Evolutionary conservation across 1,284 basidiomycete genomes (phyloP), one percentile per base, ranked within the genome.

Genomic region (Ustilago tritici): DNA sequence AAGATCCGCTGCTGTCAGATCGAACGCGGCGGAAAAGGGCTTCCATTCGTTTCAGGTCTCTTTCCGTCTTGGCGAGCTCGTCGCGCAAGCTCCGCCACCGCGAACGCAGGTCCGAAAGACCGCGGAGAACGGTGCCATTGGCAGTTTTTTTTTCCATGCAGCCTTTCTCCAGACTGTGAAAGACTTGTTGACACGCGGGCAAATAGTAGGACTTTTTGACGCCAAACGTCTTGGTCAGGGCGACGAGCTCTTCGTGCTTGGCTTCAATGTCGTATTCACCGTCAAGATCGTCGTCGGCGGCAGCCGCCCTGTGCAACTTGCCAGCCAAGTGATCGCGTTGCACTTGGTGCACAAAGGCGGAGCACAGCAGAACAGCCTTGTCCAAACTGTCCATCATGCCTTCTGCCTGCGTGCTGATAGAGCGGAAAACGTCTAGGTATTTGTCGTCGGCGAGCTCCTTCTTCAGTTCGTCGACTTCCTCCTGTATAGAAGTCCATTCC

Each of bases 321-420:
- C 74, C 68, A 7, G 56, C 66, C 34, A 52, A 14, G 40, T 74
- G 65, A 19, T 80, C 70, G 46, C 56, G 66, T 9, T 76, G 65
- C 8, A 76, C 64, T 32, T 78, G 66, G 14, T 54, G 43, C 47
- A 84, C 70, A 60, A 85, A 85, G 80, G 92, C 92, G 88, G 93
- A 92, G 87, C 93, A 94, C 79, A 92, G 90, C 77, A 91, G 91
- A 53, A 95, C 91, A 8, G 93, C 93, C 85, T 95, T 96, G 88
- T 97, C 93, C 74, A 98, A 87, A 82, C 93, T 94, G 34, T 92
- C 91, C 94, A 98, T 95, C 95, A 98, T 96, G 34, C 93, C 93
- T 83, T 95, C 93, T 38, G 95, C 95, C 86, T 98, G 95, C 73
- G 93, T 92, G 14, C 92, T 92, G 49, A 95, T 94, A 41, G 93